Base-by-base conservation (phyloP, 495 filamentous ascomycete species). In the Podospora tetraspora region DNA sequence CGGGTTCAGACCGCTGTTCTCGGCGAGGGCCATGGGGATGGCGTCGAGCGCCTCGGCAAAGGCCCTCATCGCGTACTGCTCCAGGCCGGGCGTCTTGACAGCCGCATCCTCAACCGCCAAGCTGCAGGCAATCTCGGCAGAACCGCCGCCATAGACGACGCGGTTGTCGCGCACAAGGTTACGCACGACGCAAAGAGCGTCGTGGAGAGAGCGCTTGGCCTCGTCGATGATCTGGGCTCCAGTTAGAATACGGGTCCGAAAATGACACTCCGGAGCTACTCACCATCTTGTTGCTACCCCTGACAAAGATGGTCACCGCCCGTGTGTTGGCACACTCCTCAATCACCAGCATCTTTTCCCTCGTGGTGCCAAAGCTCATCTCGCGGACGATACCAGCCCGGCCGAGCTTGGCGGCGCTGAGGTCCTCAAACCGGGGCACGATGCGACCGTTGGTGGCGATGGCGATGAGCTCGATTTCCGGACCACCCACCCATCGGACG, bases 211-310 rank as follows among this genome's bases (percentile, higher is more conserved):
- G 71, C 96, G 90, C 84, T 97, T 97, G 59, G 95, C 96, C 79
- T 99, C 96, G 78, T 99, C 96, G 76, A 98, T 97, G 76, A 99
- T 97, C 92, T 96, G 70, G 59, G 68, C 25, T 71, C 52, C 13
- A 21, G 43, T 69, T 62, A 69, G 57, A 11, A 62, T 11, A n/a
- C 34, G 4, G 19, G 21, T 67, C 23, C 22, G 21, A 61, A 19
- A 61, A 19, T 10, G 24, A 22, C 8, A 57, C 5, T 25, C 63
- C 25, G 27, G 6, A 8, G 24, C 0, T 21, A 63, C 84, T 75
- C 76, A 94, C 92, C 95, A 99, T 99, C 86, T 98, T 99, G 86
- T 99, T 99, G 84, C 93, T 96, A 72, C 95, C 95, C 77, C 95
- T 84, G 60, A 99, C 89, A 76, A 99, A 99, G 58, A 95, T 87